These are phyloP conservation scores for Athelia sp. DNA, from an alignment of 1,284 basidiomycete genomes.

Conservation along the genomic window DNA sequence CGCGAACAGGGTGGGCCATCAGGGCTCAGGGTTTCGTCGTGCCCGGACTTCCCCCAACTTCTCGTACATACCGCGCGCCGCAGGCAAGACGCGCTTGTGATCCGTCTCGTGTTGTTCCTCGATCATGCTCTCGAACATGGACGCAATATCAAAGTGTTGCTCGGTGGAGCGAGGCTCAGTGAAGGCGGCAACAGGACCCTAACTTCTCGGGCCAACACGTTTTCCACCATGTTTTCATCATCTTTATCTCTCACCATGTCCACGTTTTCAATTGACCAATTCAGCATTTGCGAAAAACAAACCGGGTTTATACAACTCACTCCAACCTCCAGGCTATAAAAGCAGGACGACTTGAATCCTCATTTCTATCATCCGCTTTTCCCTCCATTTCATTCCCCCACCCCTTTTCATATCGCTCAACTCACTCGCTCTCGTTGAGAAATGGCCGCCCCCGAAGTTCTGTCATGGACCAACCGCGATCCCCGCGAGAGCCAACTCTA, in stretches of 20 bases:
- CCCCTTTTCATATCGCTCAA: slow-evolving; percentile 9
- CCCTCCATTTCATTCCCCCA: slow-evolving; percentile 15
- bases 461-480: slow-evolving; percentile 82
- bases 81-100: slow-evolving; percentile 41
- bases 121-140: slow-evolving; percentile 53
- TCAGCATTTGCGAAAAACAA: slow-evolving; percentile 47
- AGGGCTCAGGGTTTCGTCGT: not conserved
- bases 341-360: slow-evolving; percentile 20
- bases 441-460: slow-evolving; percentile 58
- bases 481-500: slow-evolving; percentile 77
- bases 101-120: slow-evolving; percentile 55
- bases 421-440: slow-evolving; percentile 22
- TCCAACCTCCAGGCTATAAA: slow-evolving; percentile 38
- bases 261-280: slow-evolving; percentile 73
- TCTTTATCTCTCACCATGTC: slow-evolving; percentile 63
- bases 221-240: slow-evolving; percentile 58
- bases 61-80: slow-evolving; percentile 14
- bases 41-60: no score
- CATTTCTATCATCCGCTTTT: not conserved
- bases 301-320: slow-evolving; percentile 29
- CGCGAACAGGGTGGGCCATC: not conserved
- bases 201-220: slow-evolving; percentile 66
- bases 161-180: slow-evolving; percentile 63
- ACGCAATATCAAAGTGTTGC: slow-evolving; percentile 54
- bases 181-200: slow-evolving; percentile 49